These are phyloP conservation scores for Creolimax fragrantissima DNA, from an alignment of 78 protist species.

Conservation along the genomic window DNA sequence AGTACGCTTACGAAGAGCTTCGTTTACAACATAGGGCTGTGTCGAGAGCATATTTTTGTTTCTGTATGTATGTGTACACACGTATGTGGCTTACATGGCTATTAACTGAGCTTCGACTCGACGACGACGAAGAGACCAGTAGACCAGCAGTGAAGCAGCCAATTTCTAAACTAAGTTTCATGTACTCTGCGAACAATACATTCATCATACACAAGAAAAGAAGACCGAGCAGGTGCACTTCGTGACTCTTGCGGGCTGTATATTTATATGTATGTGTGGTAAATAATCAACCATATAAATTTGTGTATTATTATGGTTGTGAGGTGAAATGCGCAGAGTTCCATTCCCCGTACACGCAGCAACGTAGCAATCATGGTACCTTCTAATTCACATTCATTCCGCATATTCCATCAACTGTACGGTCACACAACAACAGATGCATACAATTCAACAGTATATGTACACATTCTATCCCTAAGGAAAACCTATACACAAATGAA, in stretches of 20 bases:
- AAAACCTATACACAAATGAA: no score
- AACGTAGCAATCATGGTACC: no score
- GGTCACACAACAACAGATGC: no score
- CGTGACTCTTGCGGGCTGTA: neutral
- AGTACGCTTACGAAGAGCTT: no score
- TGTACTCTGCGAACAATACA: neutral
- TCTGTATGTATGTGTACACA: no score
- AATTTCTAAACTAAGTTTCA: conserved; percentile 16
- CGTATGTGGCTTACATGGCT: neutral
- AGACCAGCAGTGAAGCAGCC: conserved; percentile 30
- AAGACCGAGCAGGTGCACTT: neutral
- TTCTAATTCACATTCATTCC: no score
- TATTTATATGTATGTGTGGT: neutral
- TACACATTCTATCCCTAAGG: no score
- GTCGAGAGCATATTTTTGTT: no score
- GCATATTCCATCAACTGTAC: no score
- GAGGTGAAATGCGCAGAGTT: neutral
- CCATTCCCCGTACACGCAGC: no score
- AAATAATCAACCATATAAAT: neutral
- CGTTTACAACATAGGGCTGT: no score
- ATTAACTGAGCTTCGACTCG: neutral
- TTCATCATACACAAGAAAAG: neutral
- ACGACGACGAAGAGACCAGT: neutral
- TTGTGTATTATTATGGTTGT: neutral
- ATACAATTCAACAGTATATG: no score